phyloP scores from a whole-genome alignment of 306 rosid species.

The Chamaecrista fasciculata region DNA sequence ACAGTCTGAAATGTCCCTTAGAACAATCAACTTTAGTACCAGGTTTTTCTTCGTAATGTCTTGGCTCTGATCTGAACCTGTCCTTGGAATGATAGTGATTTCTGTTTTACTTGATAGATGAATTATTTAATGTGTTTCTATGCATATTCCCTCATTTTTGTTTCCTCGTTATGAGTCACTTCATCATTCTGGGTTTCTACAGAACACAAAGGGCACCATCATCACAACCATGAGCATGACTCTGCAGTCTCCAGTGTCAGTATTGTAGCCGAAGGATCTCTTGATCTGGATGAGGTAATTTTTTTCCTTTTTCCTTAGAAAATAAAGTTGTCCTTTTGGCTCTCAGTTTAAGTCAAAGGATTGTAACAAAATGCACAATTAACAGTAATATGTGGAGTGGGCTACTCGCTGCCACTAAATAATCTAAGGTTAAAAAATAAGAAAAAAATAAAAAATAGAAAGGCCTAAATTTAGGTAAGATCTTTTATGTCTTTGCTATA shows the following conservation, averaged over 20 bases:
- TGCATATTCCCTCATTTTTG: not conserved
- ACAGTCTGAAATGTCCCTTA: not conserved
- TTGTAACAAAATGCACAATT: not conserved
- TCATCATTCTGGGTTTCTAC: conserved; percentile 31
- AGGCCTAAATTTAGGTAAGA: no score
- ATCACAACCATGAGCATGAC: conserved; percentile 71
- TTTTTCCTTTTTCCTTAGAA: not conserved
- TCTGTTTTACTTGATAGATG: not conserved
- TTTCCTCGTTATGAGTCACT: conserved; percentile 14
- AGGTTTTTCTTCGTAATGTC: not conserved
- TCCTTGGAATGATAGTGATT: not conserved
- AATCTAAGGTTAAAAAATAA: not conserved
- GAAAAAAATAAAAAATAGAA: not conserved
- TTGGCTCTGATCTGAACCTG: not conserved
- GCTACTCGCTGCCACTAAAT: not conserved
- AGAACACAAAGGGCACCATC: conserved; percentile 60
- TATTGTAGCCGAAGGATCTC: conserved; percentile 77
- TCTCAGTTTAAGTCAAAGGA: not conserved
- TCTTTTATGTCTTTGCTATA: no score
- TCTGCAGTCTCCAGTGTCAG: conserved; percentile 79
- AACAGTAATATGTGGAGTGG: not conserved
- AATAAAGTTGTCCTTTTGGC: not conserved
- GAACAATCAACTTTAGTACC: not conserved
- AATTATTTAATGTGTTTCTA: not conserved
- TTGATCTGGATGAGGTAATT: conserved; percentile 85